These are phyloP conservation scores for Sclerotinia sclerotiorum DNA, from an alignment of 2,329 filamentous ascomycete genomes.

Conservation along the genomic window DNA sequence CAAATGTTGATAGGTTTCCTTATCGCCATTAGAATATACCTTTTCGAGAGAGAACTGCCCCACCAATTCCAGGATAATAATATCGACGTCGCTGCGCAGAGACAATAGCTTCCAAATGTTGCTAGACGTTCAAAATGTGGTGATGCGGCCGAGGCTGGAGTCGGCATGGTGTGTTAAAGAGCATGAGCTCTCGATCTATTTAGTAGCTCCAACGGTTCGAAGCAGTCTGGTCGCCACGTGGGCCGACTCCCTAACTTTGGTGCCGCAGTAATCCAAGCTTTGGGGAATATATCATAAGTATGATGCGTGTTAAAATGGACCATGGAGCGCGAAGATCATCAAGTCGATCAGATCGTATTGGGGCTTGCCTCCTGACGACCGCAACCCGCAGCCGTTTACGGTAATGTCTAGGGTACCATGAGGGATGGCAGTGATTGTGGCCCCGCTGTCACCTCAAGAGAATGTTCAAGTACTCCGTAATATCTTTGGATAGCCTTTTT, in stretches of 20 bases:
- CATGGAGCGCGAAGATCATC: conserved; percentile 23
- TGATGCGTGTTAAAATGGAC: conserved; percentile 13
- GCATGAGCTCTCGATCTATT: conserved; percentile 17
- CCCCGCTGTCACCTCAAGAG: conserved; percentile 14
- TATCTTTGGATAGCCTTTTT: background rate
- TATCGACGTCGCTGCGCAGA: conserved; percentile 45
- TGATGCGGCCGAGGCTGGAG: conserved; percentile 40
- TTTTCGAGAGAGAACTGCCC: conserved; percentile 47
- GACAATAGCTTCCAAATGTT: conserved; percentile 42
- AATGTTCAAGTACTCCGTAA: conserved; percentile 5
- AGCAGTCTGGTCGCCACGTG: conserved; percentile 26
- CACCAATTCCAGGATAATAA: conserved; percentile 45
- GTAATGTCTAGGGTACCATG: conserved; percentile 21
- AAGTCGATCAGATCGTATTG: conserved; percentile 20
- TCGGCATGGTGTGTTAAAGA: conserved; percentile 34
- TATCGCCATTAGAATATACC: conserved; percentile 43
- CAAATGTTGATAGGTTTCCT: conserved; percentile 42
- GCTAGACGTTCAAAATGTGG: conserved; percentile 43
- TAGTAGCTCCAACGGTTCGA: conserved; percentile 20
- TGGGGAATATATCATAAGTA: conserved; percentile 22
- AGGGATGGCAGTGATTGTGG: background rate
- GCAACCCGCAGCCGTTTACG: conserved; percentile 21
- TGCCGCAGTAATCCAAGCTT: conserved; percentile 22
- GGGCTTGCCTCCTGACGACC: conserved; percentile 14
- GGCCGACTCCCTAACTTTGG: conserved; percentile 23